Conservation (phyloP, 441 rosid species). For the Euphorbia celastroides region DNA sequence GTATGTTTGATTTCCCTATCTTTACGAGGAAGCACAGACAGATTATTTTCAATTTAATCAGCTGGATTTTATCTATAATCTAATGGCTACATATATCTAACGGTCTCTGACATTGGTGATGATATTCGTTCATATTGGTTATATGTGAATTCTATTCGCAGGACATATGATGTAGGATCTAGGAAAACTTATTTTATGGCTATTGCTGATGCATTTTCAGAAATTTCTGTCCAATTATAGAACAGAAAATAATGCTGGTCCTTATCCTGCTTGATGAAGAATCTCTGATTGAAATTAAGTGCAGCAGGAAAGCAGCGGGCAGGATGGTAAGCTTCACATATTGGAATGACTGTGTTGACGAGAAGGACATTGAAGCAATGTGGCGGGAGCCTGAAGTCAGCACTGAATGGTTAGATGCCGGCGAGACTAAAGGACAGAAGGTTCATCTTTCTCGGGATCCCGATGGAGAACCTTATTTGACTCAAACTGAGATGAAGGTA, state of each 20-base stretch:
- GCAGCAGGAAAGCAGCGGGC: conserved; percentile 10
- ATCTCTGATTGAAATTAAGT: neutral
- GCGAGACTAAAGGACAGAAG: conserved; percentile 72
- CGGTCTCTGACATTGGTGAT: neutral
- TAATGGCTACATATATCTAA: neutral
- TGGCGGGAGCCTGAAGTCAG: conserved; percentile 71
- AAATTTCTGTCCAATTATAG: neutral
- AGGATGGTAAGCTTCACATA: conserved; percentile 72
- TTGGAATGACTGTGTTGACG: conserved; percentile 83
- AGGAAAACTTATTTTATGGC: neutral
- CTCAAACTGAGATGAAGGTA: conserved; percentile 92
- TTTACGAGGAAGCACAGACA: neutral
- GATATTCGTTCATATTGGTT: neutral
- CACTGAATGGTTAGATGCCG: conserved; percentile 80
- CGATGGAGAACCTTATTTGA: conserved; percentile 82
- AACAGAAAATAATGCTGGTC: neutral
- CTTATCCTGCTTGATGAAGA: neutral
- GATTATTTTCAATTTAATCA: neutral
- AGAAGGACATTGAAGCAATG: conserved; percentile 70
- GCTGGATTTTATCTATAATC: neutral
- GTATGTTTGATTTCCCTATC: neutral
- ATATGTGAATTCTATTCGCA: neutral
- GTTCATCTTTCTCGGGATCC: conserved; percentile 94
- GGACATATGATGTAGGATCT: too few relatives aligned
- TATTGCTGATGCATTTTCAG: neutral